Evolutionary conservation across 202 grass and related monocot species (phyloP).

Genomic region (Panicum virgatum): DNA sequence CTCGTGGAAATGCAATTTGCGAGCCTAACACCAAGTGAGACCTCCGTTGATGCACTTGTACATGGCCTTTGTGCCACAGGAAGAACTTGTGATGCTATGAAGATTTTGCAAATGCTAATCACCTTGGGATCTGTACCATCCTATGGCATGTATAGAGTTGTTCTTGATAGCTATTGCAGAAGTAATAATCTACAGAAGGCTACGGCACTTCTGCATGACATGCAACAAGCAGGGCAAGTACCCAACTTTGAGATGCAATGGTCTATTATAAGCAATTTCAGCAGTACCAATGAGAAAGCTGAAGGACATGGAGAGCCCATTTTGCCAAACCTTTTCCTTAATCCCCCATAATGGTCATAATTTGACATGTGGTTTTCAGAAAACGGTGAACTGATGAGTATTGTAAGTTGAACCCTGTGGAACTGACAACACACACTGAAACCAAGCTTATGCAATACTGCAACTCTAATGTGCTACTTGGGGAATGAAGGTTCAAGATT

Average conservation of each 20-base stretch:
- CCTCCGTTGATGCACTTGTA: conserved; percentile 62
- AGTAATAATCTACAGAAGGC: conserved; percentile 62
- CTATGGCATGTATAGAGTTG: conserved; percentile 68
- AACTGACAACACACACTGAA: background rate
- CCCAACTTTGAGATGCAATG: conserved; percentile 95
- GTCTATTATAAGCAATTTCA: conserved; percentile 95
- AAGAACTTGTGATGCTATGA: conserved; percentile 71
- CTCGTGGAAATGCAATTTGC: conserved; percentile 70
- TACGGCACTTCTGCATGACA: conserved; percentile 74
- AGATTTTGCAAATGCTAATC: conserved; percentile 56
- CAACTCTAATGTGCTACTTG: background rate
- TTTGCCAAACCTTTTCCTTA: conserved; percentile 66
- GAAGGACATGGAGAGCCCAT: conserved; percentile 51
- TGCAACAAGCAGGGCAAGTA: conserved; percentile 68
- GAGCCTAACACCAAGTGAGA: conserved; percentile 54
- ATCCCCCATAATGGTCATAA: conserved; percentile 35
- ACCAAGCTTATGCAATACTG: conserved; percentile 14
- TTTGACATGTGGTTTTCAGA: conserved; percentile 19
- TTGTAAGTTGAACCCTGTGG: conserved; percentile 17
- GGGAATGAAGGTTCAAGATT: background rate
- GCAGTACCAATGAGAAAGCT: conserved; percentile 43
- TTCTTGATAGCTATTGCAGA: conserved; percentile 70
- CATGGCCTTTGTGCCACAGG: conserved; percentile 57
- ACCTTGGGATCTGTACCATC: conserved; percentile 51
- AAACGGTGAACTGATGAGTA: background rate